Percentiles rank a stretch among this genome's conserved stretches.
These are phyloP conservation scores for Hygrophorus russula DNA, from an alignment of 768 basidiomycete genomes.

Conservation along the genomic window DNA sequence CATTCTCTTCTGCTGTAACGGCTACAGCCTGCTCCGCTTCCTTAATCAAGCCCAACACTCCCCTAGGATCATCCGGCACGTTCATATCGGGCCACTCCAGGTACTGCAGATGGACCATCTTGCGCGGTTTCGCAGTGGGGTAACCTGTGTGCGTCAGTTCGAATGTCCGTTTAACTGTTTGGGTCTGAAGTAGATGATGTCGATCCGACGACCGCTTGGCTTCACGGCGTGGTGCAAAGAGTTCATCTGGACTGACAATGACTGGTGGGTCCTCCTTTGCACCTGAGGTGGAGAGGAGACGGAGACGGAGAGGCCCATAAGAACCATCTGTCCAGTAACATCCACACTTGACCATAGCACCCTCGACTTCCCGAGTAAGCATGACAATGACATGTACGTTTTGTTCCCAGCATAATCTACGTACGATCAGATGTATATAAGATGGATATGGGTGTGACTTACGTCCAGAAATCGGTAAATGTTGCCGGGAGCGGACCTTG, in stretches of 20 bases:
- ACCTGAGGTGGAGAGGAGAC: slow-evolving; percentile 14
- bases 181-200: too few species aligned
- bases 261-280: not conserved
- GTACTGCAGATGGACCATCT: slow-evolving; percentile 82
- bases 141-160: slow-evolving; percentile 52
- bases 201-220: slow-evolving; percentile 1
- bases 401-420: slow-evolving; percentile 85
- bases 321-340: slow-evolving; percentile 68
- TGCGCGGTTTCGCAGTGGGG: slow-evolving; percentile 49
- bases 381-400: slow-evolving; percentile 92
- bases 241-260: not conserved
- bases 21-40: slow-evolving; percentile 41
- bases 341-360: slow-evolving; percentile 82
- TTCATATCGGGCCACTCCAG: slow-evolving; percentile 96
- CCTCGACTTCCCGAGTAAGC: slow-evolving; percentile 90
- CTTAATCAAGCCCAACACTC: slow-evolving; percentile 61
- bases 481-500: slow-evolving; percentile 90
- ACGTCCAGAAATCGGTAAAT: slow-evolving; percentile 92
- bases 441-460: slow-evolving; percentile 20
- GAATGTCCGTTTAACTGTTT: slow-evolving; percentile 52
- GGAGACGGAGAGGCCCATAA: slow-evolving; percentile 65
- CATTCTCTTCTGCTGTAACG: too few species aligned
- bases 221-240: not conserved
- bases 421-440: not conserved
- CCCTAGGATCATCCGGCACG: slow-evolving; percentile 76